Percentiles rank a stretch among this genome's conserved stretches.
Evolutionary conservation across 805 yeast species (phyloP).

Genomic region (Vanderwaltozyma yarrowii): DNA sequence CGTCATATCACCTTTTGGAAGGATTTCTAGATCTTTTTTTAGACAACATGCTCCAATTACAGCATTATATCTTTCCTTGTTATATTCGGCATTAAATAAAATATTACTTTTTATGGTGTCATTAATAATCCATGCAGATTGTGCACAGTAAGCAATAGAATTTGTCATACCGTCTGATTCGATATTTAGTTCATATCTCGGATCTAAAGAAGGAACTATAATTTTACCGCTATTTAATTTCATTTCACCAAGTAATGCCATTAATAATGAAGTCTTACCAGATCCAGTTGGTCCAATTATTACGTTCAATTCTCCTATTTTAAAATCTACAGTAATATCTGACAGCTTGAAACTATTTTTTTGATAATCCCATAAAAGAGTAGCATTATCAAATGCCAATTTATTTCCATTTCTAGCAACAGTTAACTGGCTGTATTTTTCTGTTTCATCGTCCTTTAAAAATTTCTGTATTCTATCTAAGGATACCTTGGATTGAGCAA

Average conservation of each 20-base stretch:
- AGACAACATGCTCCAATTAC: conserved; percentile 88
- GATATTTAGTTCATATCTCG: conserved; percentile 59
- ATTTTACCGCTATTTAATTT: conserved; percentile 57
- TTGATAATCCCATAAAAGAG: conserved; percentile 65
- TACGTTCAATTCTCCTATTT: conserved; percentile 67
- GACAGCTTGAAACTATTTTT: conserved; percentile 62
- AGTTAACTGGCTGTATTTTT: conserved; percentile 74
- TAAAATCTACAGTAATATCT: conserved; percentile 61
- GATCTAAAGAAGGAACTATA: conserved; percentile 65
- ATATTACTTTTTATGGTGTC: conserved; percentile 83
- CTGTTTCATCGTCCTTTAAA: conserved; percentile 71
- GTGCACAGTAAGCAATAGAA: conserved; percentile 92
- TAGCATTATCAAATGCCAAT: conserved; percentile 74
- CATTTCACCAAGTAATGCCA: conserved; percentile 95
- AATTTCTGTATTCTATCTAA: conserved; percentile 79
- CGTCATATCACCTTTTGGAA: conserved; percentile 83
- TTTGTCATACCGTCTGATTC: conserved; percentile 85
- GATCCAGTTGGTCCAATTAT: conserved; percentile 91
- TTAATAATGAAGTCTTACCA: conserved; percentile 83
- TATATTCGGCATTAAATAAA: conserved; percentile 61
- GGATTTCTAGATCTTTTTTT: conserved; percentile 72
- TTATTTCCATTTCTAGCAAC: conserved; percentile 34
- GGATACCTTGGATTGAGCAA: conserved; percentile 86
- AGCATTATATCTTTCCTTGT: conserved; percentile 61
- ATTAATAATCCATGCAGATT: conserved; percentile 90